These are phyloP conservation scores for Lotmaria passim DNA, from an alignment of 208 protist genomes.

Conservation along the genomic window DNA sequence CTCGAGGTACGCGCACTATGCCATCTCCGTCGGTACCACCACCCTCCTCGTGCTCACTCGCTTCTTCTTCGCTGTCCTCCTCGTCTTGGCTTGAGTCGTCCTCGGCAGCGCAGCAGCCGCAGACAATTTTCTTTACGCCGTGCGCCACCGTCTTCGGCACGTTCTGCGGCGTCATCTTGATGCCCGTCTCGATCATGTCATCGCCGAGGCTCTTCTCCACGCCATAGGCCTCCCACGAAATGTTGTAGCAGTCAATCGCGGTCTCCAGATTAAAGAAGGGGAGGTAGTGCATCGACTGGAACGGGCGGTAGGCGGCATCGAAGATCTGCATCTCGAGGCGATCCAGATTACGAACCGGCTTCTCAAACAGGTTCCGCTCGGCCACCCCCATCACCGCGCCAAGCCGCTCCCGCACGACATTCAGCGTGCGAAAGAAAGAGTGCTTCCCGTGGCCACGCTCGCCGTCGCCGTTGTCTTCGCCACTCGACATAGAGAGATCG, in stretches of 20 bases:
- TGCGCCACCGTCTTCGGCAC: conserved; percentile 39
- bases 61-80: conserved; percentile 13
- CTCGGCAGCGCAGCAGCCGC: conserved; percentile 39
- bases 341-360: conserved; percentile 54
- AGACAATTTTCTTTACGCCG: conserved; percentile 38
- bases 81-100: conserved; percentile 27
- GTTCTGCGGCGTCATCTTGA: conserved; percentile 39
- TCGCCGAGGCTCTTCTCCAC: conserved; percentile 43
- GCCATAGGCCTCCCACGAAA: conserved; percentile 80
- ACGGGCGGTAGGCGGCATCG: conserved; percentile 57
- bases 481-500: conserved; percentile 11
- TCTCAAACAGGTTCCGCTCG: conserved; percentile 53
- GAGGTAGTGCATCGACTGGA: conserved; percentile 61
- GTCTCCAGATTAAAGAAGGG: conserved; percentile 91
- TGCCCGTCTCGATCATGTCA: conserved; percentile 36
- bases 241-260: conserved; percentile 88
- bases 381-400: conserved; percentile 46
- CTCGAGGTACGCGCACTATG: not conserved
- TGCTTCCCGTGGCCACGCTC: conserved; percentile 1
- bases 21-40: not conserved
- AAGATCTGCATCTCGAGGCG: conserved; percentile 55
- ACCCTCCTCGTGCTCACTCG: not conserved
- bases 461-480: conserved; percentile 2
- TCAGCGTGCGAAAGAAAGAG: conserved; percentile 24
- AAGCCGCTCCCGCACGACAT: conserved; percentile 30